Percentiles rank a stretch among this genome's conserved stretches.
These are phyloP conservation scores for Candida vaughaniae DNA, from an alignment of 805 yeast genomes.

Conservation along the genomic window DNA sequence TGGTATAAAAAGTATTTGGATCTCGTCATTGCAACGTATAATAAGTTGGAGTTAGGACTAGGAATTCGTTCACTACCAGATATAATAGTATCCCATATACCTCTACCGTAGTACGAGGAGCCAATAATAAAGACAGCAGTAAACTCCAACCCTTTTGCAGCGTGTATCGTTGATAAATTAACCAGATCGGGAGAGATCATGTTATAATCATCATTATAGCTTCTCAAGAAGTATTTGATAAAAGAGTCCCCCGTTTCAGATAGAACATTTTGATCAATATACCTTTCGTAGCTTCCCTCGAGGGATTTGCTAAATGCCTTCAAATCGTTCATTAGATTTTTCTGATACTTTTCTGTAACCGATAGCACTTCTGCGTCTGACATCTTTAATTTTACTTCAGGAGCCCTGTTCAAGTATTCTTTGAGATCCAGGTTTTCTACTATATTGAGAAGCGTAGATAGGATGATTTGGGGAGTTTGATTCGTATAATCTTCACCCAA, in stretches of 20 bases:
- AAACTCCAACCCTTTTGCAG: slow-evolving; percentile 73
- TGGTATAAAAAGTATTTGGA: slow-evolving; percentile 49
- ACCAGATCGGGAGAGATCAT: slow-evolving; percentile 30
- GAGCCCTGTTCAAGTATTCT: slow-evolving; percentile 21
- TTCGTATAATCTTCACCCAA: slow-evolving; percentile 19
- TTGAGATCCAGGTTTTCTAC: slow-evolving; percentile 32
- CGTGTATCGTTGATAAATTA: slow-evolving; percentile 66
- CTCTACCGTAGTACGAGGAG: slow-evolving; percentile 7
- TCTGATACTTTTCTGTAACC: slow-evolving; percentile 5
- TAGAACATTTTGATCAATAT: slow-evolving; percentile 3
- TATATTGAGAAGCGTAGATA: slow-evolving; percentile 31
- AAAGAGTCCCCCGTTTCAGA: slow-evolving; percentile 20
- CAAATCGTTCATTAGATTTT: slow-evolving; percentile 14
- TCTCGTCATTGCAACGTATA: slow-evolving; percentile 69
- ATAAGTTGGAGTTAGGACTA: slow-evolving; percentile 33
- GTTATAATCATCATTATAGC: slow-evolving; percentile 38
- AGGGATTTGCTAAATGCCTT: slow-evolving; percentile 22
- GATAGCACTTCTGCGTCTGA: not conserved
- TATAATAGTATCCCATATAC: slow-evolving; percentile 17
- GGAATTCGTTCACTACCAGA: slow-evolving; percentile 12
- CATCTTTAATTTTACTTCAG: slow-evolving; percentile 6
- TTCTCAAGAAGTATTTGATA: slow-evolving; percentile 39
- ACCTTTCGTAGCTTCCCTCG: slow-evolving; percentile 14
- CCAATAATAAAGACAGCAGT: slow-evolving; percentile 59
- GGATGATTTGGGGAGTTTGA: slow-evolving; percentile 33